These are phyloP conservation scores for Coniochaeta sp. DNA, from an alignment of 2,329 filamentous ascomycete species.

Conservation along the genomic window DNA sequence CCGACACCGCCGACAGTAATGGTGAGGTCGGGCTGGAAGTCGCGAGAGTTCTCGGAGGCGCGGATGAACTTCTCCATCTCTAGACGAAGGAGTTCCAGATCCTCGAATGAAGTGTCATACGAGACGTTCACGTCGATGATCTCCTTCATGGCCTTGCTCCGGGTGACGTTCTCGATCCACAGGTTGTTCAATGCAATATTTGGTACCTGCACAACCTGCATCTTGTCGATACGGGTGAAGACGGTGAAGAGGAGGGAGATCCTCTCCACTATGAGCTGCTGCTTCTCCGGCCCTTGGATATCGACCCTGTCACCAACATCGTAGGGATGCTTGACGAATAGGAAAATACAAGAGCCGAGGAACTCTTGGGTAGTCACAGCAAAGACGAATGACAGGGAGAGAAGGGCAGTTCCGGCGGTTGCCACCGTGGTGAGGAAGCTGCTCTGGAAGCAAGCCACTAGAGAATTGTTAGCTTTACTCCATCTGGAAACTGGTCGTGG, in stretches of 20 bases:
- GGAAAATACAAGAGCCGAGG: slow-evolving; percentile 95
- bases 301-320: slow-evolving; percentile 94
- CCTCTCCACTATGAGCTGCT: slow-evolving; percentile 77
- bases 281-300: slow-evolving; percentile 49
- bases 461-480: slow-evolving; percentile 8
- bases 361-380: slow-evolving; percentile 88
- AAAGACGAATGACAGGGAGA: slow-evolving; percentile 97
- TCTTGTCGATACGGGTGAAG: slow-evolving; percentile 75
- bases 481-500: not conserved
- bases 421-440: slow-evolving; percentile 80
- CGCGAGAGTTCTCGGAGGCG: slow-evolving; percentile 76
- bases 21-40: slow-evolving; percentile 80
- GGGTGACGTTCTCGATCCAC: slow-evolving; percentile 93
- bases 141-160: slow-evolving; percentile 88
- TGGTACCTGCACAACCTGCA: slow-evolving; percentile 71
- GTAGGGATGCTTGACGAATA: slow-evolving; percentile 97
- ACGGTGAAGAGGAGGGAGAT: slow-evolving; percentile 92
- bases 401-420: slow-evolving; percentile 82
- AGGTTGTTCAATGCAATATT: slow-evolving; percentile 87
- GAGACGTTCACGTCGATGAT: slow-evolving; percentile 71
- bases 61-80: slow-evolving; percentile 85
- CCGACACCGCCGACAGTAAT: slow-evolving; percentile 73
- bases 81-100: slow-evolving; percentile 74
- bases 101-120: slow-evolving; percentile 83
- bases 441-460: slow-evolving; percentile 80